Base-by-base conservation (phyloP, 352 stramenopile genomes). In the Phytophthora fragariaefolia region DNA sequence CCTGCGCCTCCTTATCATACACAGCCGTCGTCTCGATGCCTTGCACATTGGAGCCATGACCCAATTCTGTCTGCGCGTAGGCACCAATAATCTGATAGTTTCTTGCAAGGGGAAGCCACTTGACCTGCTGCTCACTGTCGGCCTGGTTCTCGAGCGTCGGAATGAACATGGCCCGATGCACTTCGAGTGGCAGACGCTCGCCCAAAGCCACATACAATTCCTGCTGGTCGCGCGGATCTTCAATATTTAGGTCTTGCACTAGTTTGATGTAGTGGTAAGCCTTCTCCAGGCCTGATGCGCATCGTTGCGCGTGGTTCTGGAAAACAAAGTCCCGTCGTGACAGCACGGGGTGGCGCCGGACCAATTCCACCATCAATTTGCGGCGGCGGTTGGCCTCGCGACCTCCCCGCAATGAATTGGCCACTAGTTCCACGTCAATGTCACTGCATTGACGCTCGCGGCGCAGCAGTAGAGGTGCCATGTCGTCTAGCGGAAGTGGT, bases 1-100 rank as follows among this genome's bases (percentile, higher is more conserved):
- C 89, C 36, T 98, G 85, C 1, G 66, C 82, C 17, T 84, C 67
- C 47, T 85, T 84, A 46, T 98, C 70, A 73, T 97, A 73, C 18
- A 48, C 28, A 7, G 58, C 65, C 4, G 46, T 69, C 1, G 65
- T 73, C 60, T 73, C 65, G 23, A 73, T 40, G 34, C 65, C 65
- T 27, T 58, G 65, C 2, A 69, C 65, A 56, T 73, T 73, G 46
- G 65, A 73, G 0, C 65, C 65, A 24, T 73, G 65, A 8, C 65
- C 65, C 36, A 73, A 60, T 42, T 73, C 52, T 52, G 65, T 69
- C 52, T 73, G 58, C 4, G 65, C 65, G 10, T 73, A 73, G 4
- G 65, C 58, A 1, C 65, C 65, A 28, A 73, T 69, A 38, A 73
- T 60, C 15, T 38, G 36, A n/a, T 54, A 73, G 27, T 13, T 43